Conservation (phyloP, 2,329 filamentous ascomycete species). For the Fusarium anguioides region DNA sequence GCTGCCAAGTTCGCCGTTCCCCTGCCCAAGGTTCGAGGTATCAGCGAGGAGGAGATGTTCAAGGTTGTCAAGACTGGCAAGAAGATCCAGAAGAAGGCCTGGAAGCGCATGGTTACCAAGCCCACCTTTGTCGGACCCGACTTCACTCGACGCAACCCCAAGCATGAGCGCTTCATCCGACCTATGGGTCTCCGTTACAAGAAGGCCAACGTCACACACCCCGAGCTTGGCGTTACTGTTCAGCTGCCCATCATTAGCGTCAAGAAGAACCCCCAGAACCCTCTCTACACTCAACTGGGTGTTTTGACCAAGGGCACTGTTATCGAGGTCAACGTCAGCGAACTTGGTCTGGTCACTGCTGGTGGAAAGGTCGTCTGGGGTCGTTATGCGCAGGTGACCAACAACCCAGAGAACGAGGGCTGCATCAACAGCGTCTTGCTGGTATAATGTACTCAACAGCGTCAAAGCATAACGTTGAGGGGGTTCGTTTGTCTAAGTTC, state of each 20-base stretch:
- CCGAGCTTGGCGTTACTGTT: conserved; percentile 86
- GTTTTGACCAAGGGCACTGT: conserved; percentile 84
- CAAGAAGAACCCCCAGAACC: conserved; percentile 80
- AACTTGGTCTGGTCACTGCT: conserved; percentile 90
- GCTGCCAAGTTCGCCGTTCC: conserved; percentile 93
- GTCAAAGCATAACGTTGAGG: conserved; percentile 13
- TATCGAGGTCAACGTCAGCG: conserved; percentile 92
- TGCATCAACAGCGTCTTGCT: conserved; percentile 48
- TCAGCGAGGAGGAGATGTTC: conserved; percentile 97
- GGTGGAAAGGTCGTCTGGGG: conserved; percentile 96
- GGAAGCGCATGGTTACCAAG: conserved; percentile 76
- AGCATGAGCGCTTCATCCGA: conserved; percentile 70
- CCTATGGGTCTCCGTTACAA: conserved; percentile 64
- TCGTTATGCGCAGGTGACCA: conserved; percentile 70
- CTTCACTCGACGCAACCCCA: conserved; percentile 89
- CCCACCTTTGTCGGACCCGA: conserved; percentile 84
- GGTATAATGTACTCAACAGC: conserved; percentile 33
- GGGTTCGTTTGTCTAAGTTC: conserved; percentile 35
- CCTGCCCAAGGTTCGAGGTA: conserved; percentile 89
- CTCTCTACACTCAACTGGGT: conserved; percentile 91
- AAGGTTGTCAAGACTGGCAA: conserved; percentile 96
- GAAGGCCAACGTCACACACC: conserved; percentile 71
- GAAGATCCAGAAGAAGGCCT: conserved; percentile 87
- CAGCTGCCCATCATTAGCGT: conserved; percentile 81
- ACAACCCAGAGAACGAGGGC: conserved; percentile 59